phyloP scores from a whole-genome alignment of 306 rosid species.

The Crotalaria pallida region DNA sequence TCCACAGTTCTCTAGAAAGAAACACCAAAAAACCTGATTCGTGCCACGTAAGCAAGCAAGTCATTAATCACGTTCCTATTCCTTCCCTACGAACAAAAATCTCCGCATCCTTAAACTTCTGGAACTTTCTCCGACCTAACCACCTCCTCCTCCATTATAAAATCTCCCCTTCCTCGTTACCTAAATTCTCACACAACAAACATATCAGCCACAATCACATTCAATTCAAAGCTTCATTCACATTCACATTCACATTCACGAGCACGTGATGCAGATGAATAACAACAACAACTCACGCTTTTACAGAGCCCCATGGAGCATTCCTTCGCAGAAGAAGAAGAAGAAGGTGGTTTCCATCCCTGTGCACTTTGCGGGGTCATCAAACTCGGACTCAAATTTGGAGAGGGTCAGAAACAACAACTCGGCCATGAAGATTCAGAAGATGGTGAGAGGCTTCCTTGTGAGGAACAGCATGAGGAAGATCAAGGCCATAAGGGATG shows the following conservation, averaged over 20 bases:
- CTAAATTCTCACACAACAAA: not conserved
- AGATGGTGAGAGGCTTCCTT: slow-evolving; percentile 44
- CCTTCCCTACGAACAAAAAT: not conserved
- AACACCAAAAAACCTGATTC: too few relatives aligned
- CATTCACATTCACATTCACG: not conserved
- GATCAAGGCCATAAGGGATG: slow-evolving; percentile 35
- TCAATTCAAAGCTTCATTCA: not conserved
- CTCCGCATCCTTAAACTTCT: slow-evolving; percentile 29
- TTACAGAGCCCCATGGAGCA: slow-evolving; percentile 19
- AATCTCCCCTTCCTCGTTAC: not conserved
- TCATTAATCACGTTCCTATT: not conserved
- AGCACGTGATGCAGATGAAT: slow-evolving; percentile 18
- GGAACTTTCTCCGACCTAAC: slow-evolving; percentile 27
- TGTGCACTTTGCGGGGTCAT: slow-evolving; percentile 37
- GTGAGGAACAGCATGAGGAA: slow-evolving; percentile 58
- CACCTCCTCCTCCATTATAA: not conserved
- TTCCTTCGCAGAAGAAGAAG: slow-evolving; percentile 22
- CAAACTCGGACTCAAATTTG: not conserved
- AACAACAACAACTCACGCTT: not conserved
- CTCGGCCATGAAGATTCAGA: slow-evolving; percentile 56
- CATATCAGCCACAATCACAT: too few relatives aligned
- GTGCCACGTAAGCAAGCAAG: not conserved
- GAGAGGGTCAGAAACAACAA: slow-evolving; percentile 20
- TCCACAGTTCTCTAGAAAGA: slow-evolving; percentile 24
- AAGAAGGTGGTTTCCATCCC: slow-evolving; percentile 65